Percentiles rank a stretch among this genome's conserved stretches.
Conservation (phyloP, 2,329 filamentous ascomycete species). For the Lojkania enalia region DNA sequence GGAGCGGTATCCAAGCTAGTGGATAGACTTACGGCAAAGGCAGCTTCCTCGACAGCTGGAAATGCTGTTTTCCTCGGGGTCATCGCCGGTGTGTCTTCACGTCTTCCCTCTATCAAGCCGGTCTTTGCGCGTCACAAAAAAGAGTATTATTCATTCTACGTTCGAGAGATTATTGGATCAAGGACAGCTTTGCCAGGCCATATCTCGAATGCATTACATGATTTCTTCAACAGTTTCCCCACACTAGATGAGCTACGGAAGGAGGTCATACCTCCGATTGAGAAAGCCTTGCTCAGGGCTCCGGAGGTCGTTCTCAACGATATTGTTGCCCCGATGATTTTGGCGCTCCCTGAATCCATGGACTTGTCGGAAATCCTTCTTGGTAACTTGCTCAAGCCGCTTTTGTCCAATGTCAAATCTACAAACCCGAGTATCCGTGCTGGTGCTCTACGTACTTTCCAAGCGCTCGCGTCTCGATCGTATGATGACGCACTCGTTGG, state of each 20-base stretch:
- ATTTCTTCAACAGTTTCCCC: constrained; percentile 81
- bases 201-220: constrained; percentile 70
- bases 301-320: constrained; percentile 87
- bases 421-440: constrained; percentile 77
- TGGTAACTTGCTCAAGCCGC: constrained; percentile 76
- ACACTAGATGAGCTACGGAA: constrained; percentile 73
- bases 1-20: constrained; percentile 67
- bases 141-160: constrained; percentile 79
- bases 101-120: constrained; percentile 65
- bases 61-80: constrained; percentile 81
- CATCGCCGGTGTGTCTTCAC: constrained; percentile 81
- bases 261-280: constrained; percentile 77
- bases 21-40: constrained; percentile 69
- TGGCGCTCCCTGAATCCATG: constrained; percentile 67
- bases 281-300: constrained; percentile 85
- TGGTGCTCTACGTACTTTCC: constrained; percentile 76
- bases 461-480: constrained; percentile 66
- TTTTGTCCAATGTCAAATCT: constrained; percentile 90
- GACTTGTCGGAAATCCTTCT: constrained; percentile 78
- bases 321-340: constrained; percentile 72
- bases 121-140: constrained; percentile 68
- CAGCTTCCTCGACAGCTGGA: constrained; percentile 63
- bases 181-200: constrained; percentile 71
- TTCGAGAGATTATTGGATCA: constrained; percentile 81
- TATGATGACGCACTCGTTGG: constrained; percentile 62